Conservation (phyloP, 106 monocot genomes). For the Dendrobium nobile region DNA sequence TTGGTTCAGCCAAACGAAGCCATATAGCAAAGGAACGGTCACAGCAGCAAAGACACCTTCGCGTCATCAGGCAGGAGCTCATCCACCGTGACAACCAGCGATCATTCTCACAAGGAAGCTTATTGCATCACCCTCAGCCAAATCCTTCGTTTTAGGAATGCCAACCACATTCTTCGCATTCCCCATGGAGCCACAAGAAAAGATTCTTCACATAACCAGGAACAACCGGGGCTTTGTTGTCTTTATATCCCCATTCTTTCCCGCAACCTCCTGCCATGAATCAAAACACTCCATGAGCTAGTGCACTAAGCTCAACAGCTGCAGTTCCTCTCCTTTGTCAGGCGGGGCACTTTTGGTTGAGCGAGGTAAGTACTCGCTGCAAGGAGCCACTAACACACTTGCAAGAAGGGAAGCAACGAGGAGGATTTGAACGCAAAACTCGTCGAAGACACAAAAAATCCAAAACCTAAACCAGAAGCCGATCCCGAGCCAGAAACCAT, state of each 20-base stretch:
- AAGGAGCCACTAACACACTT: constrained; percentile 72
- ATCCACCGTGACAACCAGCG: constrained; percentile 43
- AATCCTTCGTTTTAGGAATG: background rate
- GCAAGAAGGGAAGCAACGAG: constrained; percentile 53
- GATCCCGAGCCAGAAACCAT: no score
- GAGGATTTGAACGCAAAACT: constrained; percentile 49
- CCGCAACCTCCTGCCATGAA: background rate
- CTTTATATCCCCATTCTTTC: background rate
- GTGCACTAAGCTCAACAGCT: background rate
- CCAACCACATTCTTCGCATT: background rate
- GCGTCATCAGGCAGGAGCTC: constrained; percentile 55
- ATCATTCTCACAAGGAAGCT: background rate
- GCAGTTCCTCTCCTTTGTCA: constrained; percentile 14
- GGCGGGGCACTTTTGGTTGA: constrained; percentile 12
- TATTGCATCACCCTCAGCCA: constrained; percentile 1
- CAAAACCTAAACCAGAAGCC: constrained; percentile 20
- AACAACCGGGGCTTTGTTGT: background rate
- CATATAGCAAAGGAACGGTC: constrained; percentile 53
- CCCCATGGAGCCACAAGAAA: background rate
- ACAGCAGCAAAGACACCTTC: constrained; percentile 54
- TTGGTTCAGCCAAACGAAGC: constrained; percentile 55
- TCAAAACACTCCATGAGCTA: background rate
- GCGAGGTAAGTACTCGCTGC: constrained; percentile 61
- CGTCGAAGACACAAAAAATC: constrained; percentile 35
- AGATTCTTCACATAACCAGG: background rate